Percentiles rank a stretch among this genome's conserved stretches.
Evolutionary conservation across 352 stramenopile species (phyloP).

Genomic region (Lagenidium giganteum): DNA sequence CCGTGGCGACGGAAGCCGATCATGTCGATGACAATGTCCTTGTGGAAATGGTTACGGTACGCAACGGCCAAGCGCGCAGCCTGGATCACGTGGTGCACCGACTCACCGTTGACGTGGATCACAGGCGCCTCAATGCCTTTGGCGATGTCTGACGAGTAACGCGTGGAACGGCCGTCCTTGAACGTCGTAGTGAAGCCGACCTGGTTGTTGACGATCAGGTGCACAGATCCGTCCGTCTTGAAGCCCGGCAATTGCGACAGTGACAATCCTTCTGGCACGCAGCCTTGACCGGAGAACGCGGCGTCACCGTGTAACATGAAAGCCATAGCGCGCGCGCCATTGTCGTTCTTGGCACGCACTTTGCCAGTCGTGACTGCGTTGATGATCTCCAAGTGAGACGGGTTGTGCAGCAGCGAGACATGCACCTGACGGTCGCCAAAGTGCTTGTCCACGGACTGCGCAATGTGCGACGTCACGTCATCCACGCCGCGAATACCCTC

Average conservation of each 20-base stretch:
- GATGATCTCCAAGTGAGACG: slow-evolving; percentile 87
- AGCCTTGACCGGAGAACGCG: slow-evolving; percentile 83
- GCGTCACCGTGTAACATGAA: slow-evolving; percentile 86
- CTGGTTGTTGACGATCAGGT: slow-evolving; percentile 89
- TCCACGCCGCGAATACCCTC: slow-evolving; percentile 55
- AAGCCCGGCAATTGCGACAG: slow-evolving; percentile 80
- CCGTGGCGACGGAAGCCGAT: slow-evolving; percentile 81
- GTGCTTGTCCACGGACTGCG: slow-evolving; percentile 63
- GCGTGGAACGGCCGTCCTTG: slow-evolving; percentile 70
- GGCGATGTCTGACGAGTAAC: slow-evolving; percentile 81
- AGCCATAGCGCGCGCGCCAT: slow-evolving; percentile 55
- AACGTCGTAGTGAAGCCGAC: slow-evolving; percentile 88
- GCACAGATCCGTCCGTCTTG: slow-evolving; percentile 66
- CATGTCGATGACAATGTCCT: slow-evolving; percentile 85
- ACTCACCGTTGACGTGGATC: slow-evolving; percentile 88
- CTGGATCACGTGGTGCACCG: slow-evolving; percentile 67
- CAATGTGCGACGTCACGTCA: slow-evolving; percentile 86
- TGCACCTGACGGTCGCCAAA: slow-evolving; percentile 51
- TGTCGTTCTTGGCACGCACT: slow-evolving; percentile 77
- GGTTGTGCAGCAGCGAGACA: slow-evolving; percentile 85
- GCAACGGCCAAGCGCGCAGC: slow-evolving; percentile 67
- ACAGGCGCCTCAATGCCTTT: slow-evolving; percentile 79
- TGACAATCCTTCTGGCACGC: slow-evolving; percentile 69
- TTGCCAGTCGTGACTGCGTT: slow-evolving; percentile 83
- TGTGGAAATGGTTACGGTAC: slow-evolving; percentile 81